phyloP scores from a whole-genome alignment of 495 filamentous ascomycete genomes.

The Penicillium salamii region DNA sequence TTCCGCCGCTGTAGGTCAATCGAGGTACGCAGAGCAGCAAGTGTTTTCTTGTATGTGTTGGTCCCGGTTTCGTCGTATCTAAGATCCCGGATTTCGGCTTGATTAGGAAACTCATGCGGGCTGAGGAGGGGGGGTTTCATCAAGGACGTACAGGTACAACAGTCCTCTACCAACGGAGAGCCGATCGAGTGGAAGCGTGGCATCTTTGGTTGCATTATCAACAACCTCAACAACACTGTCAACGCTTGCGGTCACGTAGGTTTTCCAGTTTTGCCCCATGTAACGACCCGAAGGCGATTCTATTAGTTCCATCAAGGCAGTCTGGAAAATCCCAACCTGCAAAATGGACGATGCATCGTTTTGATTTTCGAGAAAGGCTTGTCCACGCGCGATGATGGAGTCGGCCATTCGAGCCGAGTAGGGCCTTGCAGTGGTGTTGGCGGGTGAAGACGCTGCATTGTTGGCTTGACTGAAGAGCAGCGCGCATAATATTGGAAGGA shows the following conservation, averaged over 20 bases:
- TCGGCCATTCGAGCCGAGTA: slow-evolving; percentile 49
- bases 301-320: slow-evolving; percentile 31
- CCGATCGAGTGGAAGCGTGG: slow-evolving; percentile 35
- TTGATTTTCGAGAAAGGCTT: slow-evolving; percentile 29
- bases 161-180: slow-evolving; percentile 36
- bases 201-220: slow-evolving; percentile 32
- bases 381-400: slow-evolving; percentile 45
- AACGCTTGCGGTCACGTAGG: slow-evolving; percentile 19
- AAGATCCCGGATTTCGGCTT: background rate
- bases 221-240: slow-evolving; percentile 25
- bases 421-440: slow-evolving; percentile 6
- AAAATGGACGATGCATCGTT: slow-evolving; percentile 28
- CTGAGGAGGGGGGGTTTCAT: background rate
- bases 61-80: slow-evolving; percentile 28
- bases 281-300: slow-evolving; percentile 16
- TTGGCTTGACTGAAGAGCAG: background rate
- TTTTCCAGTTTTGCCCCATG: slow-evolving; percentile 15
- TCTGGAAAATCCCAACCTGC: slow-evolving; percentile 40
- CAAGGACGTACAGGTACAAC: slow-evolving; percentile 27
- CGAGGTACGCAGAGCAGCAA: slow-evolving; percentile 44
- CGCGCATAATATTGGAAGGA: background rate
- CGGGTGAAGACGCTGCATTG: background rate
- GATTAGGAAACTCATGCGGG: background rate
- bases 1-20: slow-evolving; percentile 48
- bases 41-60: slow-evolving; percentile 36